A percentile compares a stretch with the other conserved stretches of the same genome.
phyloP scores from a whole-genome alignment of 2,329 filamentous ascomycete species.

The Cytospora paraplurivora region DNA sequence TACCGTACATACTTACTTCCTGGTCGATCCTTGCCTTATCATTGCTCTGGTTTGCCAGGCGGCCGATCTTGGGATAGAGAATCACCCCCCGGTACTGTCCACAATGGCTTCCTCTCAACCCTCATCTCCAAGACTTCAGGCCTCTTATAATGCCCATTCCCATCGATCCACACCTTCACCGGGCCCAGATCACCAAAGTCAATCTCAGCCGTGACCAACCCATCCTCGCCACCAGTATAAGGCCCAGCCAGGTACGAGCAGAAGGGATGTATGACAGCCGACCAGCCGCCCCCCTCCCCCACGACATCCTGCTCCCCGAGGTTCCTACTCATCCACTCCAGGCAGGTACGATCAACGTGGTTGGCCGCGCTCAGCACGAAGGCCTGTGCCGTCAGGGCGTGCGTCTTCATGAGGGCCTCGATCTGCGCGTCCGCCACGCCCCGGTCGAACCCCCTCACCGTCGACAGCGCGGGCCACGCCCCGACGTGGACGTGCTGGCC shows the following conservation, averaged over 20 bases:
- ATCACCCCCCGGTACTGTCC: conserved; percentile 1
- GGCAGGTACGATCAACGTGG: conserved; percentile 45
- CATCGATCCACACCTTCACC: conserved; percentile 38
- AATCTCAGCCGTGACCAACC: conserved; percentile 34
- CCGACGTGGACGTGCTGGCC: conserved; percentile 37
- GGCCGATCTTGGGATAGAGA: too few species aligned
- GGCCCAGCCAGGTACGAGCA: conserved; percentile 36
- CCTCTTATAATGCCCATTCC: conserved; percentile 35
- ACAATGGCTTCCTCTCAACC: conserved; percentile 8
- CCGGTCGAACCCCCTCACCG: conserved; percentile 41
- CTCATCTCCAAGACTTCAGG: conserved; percentile 34
- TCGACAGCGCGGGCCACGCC: conserved; percentile 38
- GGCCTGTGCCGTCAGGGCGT: conserved; percentile 47
- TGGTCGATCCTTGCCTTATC: too few species aligned
- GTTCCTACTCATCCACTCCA: conserved; percentile 41
- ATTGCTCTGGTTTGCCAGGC: too few species aligned
- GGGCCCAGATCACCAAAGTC: conserved; percentile 34
- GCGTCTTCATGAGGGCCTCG: conserved; percentile 49
- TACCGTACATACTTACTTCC: too few species aligned
- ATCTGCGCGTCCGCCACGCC: conserved; percentile 46
- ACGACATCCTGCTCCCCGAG: conserved; percentile 36
- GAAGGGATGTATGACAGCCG: conserved; percentile 37
- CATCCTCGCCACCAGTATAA: conserved; percentile 33
- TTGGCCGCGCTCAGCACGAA: conserved; percentile 47
- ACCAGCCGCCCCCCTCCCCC: conserved; percentile 36